phyloP scores from a whole-genome alignment of 2,329 filamentous ascomycete genomes.

The Elsinoe perseae region DNA sequence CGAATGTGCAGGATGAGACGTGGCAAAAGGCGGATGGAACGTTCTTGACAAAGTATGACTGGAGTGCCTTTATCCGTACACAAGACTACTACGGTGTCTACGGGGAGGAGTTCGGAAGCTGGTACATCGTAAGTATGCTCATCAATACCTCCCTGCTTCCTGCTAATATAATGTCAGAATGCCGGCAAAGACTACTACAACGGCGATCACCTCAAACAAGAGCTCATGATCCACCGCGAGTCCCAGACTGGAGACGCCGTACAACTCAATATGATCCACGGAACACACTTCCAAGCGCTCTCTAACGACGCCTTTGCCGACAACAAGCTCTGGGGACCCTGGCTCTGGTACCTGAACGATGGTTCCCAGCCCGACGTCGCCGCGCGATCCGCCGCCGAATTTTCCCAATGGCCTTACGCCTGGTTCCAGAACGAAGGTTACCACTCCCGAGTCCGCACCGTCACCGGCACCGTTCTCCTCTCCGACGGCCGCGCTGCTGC shows the following conservation, averaged over 20 bases:
- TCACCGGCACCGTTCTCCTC: constrained; percentile 7
- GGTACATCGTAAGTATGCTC: constrained; percentile 36
- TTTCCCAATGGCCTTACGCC: constrained; percentile 14
- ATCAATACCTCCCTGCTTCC: no score
- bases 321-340: constrained; percentile 33
- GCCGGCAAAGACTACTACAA: constrained; percentile 47
- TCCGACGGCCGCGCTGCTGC: constrained; percentile 16
- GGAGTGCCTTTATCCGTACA: constrained; percentile 34
- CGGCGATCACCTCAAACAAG: constrained; percentile 47
- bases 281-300: constrained; percentile 40
- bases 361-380: constrained; percentile 7
- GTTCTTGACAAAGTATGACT: constrained; percentile 49
- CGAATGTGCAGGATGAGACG: constrained; percentile 49
- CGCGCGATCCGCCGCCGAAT: constrained; percentile 9
- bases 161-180: constrained; percentile 16
- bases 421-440: constrained; percentile 14
- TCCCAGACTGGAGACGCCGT: constrained; percentile 44
- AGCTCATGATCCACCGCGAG: constrained; percentile 47
- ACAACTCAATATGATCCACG: constrained; percentile 49
- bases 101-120: constrained; percentile 42
- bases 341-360: constrained; percentile 32
- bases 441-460: constrained; percentile 11
- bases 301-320: constrained; percentile 32
- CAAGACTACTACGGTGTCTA: constrained; percentile 46
- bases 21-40: constrained; percentile 42